Conservation (phyloP, 257 asterid genomes). For the Verbascum thapsus region DNA sequence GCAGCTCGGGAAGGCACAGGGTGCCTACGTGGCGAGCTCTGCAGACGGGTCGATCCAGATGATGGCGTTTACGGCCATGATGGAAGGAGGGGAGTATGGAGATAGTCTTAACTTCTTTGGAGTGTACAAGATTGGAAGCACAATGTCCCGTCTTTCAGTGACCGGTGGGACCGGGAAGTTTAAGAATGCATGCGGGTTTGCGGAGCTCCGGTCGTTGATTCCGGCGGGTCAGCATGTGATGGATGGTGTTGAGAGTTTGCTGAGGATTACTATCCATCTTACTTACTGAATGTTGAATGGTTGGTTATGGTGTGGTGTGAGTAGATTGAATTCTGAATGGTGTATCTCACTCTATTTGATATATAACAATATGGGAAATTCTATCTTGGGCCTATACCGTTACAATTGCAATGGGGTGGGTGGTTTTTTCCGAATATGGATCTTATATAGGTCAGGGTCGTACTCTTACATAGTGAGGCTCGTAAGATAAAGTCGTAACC, state of each 20-base stretch:
- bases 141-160: conserved; percentile 68
- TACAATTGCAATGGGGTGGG: no score
- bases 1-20: conserved; percentile 69
- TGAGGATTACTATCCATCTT: conserved; percentile 50
- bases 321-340: neutral
- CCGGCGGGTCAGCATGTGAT: conserved; percentile 51
- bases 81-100: conserved; percentile 55
- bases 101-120: conserved; percentile 69
- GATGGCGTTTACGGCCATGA: conserved; percentile 74
- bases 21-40: conserved; percentile 73
- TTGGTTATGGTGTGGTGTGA: neutral
- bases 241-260: conserved; percentile 48
- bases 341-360: neutral
- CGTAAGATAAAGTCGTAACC: no score
- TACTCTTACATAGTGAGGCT: no score
- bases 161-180: conserved; percentile 76
- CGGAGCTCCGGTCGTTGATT: conserved; percentile 48
- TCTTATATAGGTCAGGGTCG: no score
- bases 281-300: conserved; percentile 27
- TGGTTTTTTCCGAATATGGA: no score
- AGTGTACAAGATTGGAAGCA: conserved; percentile 53
- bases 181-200: conserved; percentile 73
- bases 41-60: conserved; percentile 66
- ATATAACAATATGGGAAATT: no score
- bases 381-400: no score